Evolutionary conservation across 2,329 filamentous ascomycete genomes (phyloP), one percentile per base, ranked within the genome.

Genomic region (Chrysoporthe cubensis): DNA sequence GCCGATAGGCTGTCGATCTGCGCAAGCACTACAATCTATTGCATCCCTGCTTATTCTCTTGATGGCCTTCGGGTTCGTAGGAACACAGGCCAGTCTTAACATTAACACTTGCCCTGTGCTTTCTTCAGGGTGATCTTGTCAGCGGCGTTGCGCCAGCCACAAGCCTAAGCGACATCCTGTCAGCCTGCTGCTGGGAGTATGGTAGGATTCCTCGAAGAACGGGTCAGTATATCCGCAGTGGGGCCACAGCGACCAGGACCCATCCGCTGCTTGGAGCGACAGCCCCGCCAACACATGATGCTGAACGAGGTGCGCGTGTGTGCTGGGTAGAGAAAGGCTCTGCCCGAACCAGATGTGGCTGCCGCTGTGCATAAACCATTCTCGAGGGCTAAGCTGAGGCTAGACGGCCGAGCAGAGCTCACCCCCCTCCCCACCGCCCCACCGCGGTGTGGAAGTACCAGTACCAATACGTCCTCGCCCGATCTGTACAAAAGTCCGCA

Each of bases 1-100:
- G 18, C 21, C 34, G 60, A n/a, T 40, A 32, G 60, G 34, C 60
- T 50, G 46, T 50, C 46, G 44, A 52, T 40, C 60, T 34, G 46
- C 42, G 42, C 11, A 26, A 14, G 13, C 8, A 13, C 42, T 60
- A 43, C 42, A n/a, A 11, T 18, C 37, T 40, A 57, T 32, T 57
- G 34, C 54, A 40, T 40, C 40, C 34, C 34, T n/a, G 32, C 40
- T 40, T 40, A 14, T 32, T 18, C 21, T 32, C 9, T 9, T n/a
- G n/a, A 48, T n/a, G 46, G 18, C 18, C 46, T 48, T n/a, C 18
- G 3, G n/a, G 1, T 32, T 26, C 50, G 50, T 16, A 21, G 26
- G 50, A 32, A 4, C 5, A 34, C 11, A 21, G 50, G 50, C 26
- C 26, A 13, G 21, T 32, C n/a, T 32, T 26, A 50, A 50, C n/a